Evolutionary conservation across 1,284 basidiomycete genomes (phyloP).

Genomic region (Cryptococcus floricola): DNA sequence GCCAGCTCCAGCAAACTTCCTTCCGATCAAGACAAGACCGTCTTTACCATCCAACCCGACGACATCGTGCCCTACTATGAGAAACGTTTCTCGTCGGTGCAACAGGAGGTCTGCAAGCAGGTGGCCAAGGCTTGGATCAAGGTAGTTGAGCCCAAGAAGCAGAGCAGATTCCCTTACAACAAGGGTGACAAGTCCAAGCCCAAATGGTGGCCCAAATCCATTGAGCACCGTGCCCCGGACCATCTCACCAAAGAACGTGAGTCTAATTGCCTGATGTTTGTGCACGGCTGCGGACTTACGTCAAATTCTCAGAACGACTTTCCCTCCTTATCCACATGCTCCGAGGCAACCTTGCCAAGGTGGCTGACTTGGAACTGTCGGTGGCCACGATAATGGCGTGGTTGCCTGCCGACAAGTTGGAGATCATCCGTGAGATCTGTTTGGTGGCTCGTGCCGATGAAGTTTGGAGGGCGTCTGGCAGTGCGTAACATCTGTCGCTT

Average conservation of each 20-base stretch:
- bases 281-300: not conserved
- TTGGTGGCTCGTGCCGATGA: constrained; percentile 52
- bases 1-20: constrained; percentile 6
- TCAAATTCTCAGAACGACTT: constrained; percentile 47
- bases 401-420: constrained; percentile 51
- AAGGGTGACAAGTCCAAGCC: constrained; percentile 54
- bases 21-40: not conserved
- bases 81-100: constrained; percentile 48
- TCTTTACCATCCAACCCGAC: constrained; percentile 28
- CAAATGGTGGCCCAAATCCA: constrained; percentile 54
- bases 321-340: constrained; percentile 51
- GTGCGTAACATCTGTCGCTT: constrained; percentile 6
- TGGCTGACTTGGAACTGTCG: constrained; percentile 52
- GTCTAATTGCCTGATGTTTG: constrained; percentile 4
- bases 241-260: constrained; percentile 52
- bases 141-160: constrained; percentile 57
- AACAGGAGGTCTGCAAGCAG: constrained; percentile 54
- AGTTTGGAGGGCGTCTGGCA: constrained; percentile 3
- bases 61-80: constrained; percentile 41
- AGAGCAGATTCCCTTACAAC: constrained; percentile 55
- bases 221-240: constrained; percentile 55
- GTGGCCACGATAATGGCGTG: constrained; percentile 52
- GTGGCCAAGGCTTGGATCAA: constrained; percentile 56
- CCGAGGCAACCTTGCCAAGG: constrained; percentile 44
- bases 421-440: constrained; percentile 53